phyloP scores from a whole-genome alignment of 1,284 basidiomycete genomes.

The Leccinum solheimii region DNA sequence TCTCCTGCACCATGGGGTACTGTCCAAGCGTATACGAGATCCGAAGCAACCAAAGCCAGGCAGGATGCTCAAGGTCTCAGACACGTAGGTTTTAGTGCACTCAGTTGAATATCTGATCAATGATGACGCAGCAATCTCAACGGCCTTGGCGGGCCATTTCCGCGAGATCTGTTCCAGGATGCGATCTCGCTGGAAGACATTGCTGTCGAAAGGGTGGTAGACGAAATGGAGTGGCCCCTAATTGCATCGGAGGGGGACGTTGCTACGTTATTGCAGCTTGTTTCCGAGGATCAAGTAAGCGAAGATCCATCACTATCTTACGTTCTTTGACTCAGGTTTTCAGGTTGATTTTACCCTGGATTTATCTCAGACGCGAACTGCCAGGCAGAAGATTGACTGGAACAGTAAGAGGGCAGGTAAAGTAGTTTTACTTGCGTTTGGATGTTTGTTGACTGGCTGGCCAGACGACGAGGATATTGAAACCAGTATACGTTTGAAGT shows the following conservation, averaged over 20 bases:
- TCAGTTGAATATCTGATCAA: conserved; percentile 1
- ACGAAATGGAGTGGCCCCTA: conserved; percentile 72
- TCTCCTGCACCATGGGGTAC: conserved; percentile 58
- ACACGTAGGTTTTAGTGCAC: conserved; percentile 43
- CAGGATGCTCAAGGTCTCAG: conserved; percentile 72
- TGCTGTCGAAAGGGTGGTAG: conserved; percentile 44
- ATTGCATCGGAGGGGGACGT: conserved; percentile 72
- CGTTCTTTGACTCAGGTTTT: not conserved
- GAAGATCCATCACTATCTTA: not conserved
- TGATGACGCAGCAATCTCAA: conserved; percentile 51
- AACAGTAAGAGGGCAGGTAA: conserved; percentile 83
- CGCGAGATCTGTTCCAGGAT: conserved; percentile 66
- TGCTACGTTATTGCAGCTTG: conserved; percentile 67
- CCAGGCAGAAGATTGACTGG: conserved; percentile 63
- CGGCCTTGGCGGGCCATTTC: conserved; percentile 63
- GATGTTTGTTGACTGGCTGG: conserved; percentile 3
- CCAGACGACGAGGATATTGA: conserved; percentile 83
- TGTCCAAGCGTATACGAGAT: conserved; percentile 67
- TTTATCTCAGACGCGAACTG: conserved; percentile 54
- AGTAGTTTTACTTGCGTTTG: conserved; percentile 19
- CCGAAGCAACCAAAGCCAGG: conserved; percentile 62
- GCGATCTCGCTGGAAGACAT: conserved; percentile 63
- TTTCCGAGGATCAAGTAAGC: conserved; percentile 66
- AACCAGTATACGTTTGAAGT: conserved; percentile 55
- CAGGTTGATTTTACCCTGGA: conserved; percentile 72